A percentile compares a stretch with the other conserved stretches of the same genome.
Evolutionary conservation across 2,329 filamentous ascomycete genomes (phyloP).

Genomic region (Cladobotryum protrusum): DNA sequence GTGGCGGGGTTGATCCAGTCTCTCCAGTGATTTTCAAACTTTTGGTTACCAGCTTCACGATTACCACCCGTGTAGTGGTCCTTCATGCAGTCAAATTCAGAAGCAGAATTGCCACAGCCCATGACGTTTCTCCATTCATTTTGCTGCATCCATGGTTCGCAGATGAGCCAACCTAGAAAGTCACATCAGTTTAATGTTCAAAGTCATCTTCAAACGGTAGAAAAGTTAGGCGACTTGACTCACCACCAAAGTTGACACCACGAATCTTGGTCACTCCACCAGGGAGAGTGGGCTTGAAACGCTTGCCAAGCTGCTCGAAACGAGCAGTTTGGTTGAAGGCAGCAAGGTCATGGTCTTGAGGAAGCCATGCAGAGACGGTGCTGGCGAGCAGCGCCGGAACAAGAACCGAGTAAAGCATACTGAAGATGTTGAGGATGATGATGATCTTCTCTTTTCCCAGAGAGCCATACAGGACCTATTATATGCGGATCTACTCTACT

Average conservation of each 20-base stretch:
- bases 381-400: slow-evolving; percentile 18
- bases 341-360: slow-evolving; percentile 24
- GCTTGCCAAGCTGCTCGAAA: slow-evolving; percentile 26
- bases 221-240: slow-evolving; percentile 18
- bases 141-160: slow-evolving; percentile 46
- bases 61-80: slow-evolving; percentile 18
- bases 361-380: slow-evolving; percentile 22
- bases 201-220: too few species aligned
- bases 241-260: slow-evolving; percentile 47
- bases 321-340: slow-evolving; percentile 28
- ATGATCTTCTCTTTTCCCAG: too few species aligned
- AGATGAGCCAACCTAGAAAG: slow-evolving; percentile 28
- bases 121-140: slow-evolving; percentile 38
- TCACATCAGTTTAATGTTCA: not conserved
- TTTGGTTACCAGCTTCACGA: slow-evolving; percentile 35
- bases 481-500: too few species aligned
- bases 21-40: slow-evolving; percentile 43
- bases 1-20: slow-evolving; percentile 18
- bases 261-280: slow-evolving; percentile 35
- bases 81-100: slow-evolving; percentile 48
- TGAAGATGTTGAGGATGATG: not conserved
- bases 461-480: too few species aligned
- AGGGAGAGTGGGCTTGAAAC: slow-evolving; percentile 23
- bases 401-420: slow-evolving; percentile 21
- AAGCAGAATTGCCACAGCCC: slow-evolving; percentile 36